These are phyloP conservation scores for Ploettnerulaceae sp. DNA, from an alignment of 2,329 filamentous ascomycete species.

Conservation along the genomic window DNA sequence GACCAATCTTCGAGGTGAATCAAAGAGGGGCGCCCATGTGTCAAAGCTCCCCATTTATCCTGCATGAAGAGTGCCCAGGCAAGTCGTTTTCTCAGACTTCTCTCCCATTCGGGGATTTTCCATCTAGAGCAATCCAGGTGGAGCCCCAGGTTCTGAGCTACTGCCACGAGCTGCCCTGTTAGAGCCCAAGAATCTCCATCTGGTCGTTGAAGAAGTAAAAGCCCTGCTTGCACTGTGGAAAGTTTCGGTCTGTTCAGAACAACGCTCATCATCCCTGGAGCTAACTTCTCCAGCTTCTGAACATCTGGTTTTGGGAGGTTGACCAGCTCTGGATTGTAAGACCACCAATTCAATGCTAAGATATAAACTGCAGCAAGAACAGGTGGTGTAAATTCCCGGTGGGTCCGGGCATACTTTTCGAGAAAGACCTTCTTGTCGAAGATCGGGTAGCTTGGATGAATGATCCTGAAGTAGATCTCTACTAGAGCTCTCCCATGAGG, in stretches of 20 bases:
- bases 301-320: slow-evolving; percentile 41
- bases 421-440: slow-evolving; percentile 57
- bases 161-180: slow-evolving; percentile 44
- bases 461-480: slow-evolving; percentile 36
- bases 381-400: slow-evolving; percentile 54
- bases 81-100: slow-evolving; percentile 55
- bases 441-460: slow-evolving; percentile 46
- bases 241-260: slow-evolving; percentile 48
- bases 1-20: slow-evolving; percentile 52
- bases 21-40: slow-evolving; percentile 54
- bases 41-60: slow-evolving; percentile 57
- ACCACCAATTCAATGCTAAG: slow-evolving; percentile 56
- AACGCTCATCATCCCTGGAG: slow-evolving; percentile 41
- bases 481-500: slow-evolving; percentile 27
- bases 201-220: slow-evolving; percentile 45
- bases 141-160: slow-evolving; percentile 54
- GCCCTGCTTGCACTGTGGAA: slow-evolving; percentile 49
- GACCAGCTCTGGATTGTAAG: slow-evolving; percentile 50
- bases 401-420: slow-evolving; percentile 53
- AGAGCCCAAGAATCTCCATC: slow-evolving; percentile 31
- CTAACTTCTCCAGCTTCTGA: slow-evolving; percentile 37
- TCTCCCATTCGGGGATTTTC: slow-evolving; percentile 60
- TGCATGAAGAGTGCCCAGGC: slow-evolving; percentile 64
- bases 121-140: slow-evolving; percentile 58
- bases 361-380: slow-evolving; percentile 57